Conservation (phyloP, 2,329 filamentous ascomycete genomes). For the Neonectria hederae region DNA sequence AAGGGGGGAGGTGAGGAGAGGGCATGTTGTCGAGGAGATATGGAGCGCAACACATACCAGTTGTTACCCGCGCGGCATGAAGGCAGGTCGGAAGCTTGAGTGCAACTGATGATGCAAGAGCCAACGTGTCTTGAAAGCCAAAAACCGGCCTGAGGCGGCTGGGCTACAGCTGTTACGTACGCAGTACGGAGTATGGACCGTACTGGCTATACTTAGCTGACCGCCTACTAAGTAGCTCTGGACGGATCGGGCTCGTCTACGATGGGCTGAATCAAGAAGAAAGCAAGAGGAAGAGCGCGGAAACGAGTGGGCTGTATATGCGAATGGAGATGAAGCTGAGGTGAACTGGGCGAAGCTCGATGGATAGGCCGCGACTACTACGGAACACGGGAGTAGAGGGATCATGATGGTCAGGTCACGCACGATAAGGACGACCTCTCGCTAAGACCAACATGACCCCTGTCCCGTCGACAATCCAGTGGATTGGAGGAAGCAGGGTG, state of each 20-base stretch:
- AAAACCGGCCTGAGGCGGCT: constrained; percentile 26
- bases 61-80: constrained; percentile 23
- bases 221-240: background rate
- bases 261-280: background rate
- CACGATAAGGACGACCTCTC: background rate
- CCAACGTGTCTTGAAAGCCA: constrained; percentile 39
- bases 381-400: background rate
- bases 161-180: constrained; percentile 14
- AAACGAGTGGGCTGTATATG: background rate
- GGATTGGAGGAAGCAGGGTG: background rate
- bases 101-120: constrained; percentile 36
- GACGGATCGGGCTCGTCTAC: background rate
- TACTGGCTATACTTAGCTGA: constrained; percentile 1
- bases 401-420: constrained; percentile 1
- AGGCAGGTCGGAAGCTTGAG: constrained; percentile 16
- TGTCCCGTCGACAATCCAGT: too few species aligned
- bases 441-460: background rate
- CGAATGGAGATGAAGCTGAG: background rate
- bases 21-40: constrained; percentile 8
- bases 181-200: background rate
- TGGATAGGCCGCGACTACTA: background rate
- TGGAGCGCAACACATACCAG: constrained; percentile 31
- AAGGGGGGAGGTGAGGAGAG: background rate
- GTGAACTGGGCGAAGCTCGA: background rate
- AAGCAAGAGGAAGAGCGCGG: background rate